A percentile compares a stretch with the other conserved stretches of the same genome.
phyloP scores from a whole-genome alignment of 441 rosid genomes.

The Raphanus hybrid region DNA sequence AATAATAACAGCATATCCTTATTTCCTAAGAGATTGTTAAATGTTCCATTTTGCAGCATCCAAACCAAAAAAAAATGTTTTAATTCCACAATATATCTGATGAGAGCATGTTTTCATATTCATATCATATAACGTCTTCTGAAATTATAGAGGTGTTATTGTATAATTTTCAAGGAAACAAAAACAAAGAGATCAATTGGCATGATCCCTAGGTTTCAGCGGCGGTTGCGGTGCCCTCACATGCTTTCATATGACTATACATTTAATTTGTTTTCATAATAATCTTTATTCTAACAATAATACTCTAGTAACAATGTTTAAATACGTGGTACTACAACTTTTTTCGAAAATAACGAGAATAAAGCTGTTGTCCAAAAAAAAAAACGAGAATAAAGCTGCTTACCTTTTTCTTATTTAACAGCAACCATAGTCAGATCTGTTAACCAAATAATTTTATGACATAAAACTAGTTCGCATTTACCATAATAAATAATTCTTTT shows the following conservation, averaged over 20 bases:
- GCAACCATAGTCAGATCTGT: background rate
- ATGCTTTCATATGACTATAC: slow-evolving; percentile 38
- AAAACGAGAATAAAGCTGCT: background rate
- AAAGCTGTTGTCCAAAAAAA: background rate
- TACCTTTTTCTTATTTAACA: background rate
- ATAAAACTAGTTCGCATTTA: background rate
- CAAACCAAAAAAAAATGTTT: background rate
- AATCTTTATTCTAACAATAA: background rate
- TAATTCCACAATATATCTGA: background rate
- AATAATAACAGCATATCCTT: background rate
- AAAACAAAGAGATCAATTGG: background rate
- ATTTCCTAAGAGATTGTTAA: background rate
- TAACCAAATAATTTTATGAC: background rate
- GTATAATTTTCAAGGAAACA: background rate
- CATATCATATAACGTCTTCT: background rate
- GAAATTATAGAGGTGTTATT: background rate
- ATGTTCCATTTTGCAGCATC: too few species aligned
- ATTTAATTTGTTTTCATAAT: background rate
- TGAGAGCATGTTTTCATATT: background rate
- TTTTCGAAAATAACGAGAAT: background rate
- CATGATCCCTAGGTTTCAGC: slow-evolving; percentile 35
- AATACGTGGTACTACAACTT: background rate
- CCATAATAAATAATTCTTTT: background rate
- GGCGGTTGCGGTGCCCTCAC: slow-evolving; percentile 44
- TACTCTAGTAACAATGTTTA: background rate